phyloP scores from a whole-genome alignment of 129 eudicot genomes.

The Deinandra increscens region DNA sequence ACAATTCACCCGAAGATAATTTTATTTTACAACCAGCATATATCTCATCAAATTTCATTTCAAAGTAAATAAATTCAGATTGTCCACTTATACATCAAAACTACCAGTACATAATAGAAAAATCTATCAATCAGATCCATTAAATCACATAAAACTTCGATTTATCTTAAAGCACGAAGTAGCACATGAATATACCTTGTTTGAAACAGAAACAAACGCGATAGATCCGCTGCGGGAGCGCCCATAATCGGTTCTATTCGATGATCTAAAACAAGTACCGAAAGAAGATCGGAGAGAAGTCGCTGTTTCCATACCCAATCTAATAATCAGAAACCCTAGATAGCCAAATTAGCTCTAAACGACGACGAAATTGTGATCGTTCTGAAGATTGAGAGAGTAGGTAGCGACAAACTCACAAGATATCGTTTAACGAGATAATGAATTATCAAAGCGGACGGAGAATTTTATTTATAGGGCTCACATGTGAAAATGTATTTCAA shows the following conservation, averaged over 20 bases:
- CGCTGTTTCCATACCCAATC: constrained; percentile 59
- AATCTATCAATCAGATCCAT: background rate
- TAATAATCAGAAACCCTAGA: constrained; percentile 19
- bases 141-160: background rate
- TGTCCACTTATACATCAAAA: background rate
- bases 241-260: constrained; percentile 21
- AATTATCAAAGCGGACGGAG: background rate
- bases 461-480: constrained; percentile 18
- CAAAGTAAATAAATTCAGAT: background rate
- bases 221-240: constrained; percentile 34
- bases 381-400: constrained; percentile 20
- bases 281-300: constrained; percentile 59
- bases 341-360: constrained; percentile 8
- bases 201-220: constrained; percentile 26
- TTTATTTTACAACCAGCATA: constrained; percentile 4
- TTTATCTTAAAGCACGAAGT: background rate
- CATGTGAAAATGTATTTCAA: background rate
- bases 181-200: constrained; percentile 33
- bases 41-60: constrained; percentile 11
- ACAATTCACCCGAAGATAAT: background rate
- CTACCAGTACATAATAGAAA: background rate
- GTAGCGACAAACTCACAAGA: constrained; percentile 23
- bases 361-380: background rate
- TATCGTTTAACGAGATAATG: constrained; percentile 13
- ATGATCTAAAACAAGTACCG: constrained; percentile 30